Evolutionary conservation across 129 eudicot species (phyloP).

Genomic region (Solidago caesia): DNA sequence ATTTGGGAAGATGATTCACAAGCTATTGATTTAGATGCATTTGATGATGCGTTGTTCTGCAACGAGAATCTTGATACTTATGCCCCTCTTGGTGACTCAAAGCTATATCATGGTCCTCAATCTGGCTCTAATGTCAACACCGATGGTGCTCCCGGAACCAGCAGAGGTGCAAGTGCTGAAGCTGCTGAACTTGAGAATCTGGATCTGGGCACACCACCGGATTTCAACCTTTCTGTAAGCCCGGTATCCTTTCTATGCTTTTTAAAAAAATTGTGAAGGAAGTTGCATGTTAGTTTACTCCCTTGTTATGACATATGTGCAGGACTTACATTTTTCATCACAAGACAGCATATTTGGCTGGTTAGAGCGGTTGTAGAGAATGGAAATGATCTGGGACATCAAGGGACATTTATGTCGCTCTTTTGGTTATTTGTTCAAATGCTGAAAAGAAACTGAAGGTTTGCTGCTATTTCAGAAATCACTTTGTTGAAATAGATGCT

Average conservation of each 20-base stretch:
- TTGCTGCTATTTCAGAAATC: conserved; percentile 13
- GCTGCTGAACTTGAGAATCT: conserved; percentile 63
- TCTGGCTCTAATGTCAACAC: conserved; percentile 17
- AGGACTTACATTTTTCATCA: conserved; percentile 72
- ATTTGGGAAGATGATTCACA: conserved; percentile 57
- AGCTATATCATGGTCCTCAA: conserved; percentile 25
- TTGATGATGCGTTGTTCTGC: conserved; percentile 47
- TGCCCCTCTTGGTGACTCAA: conserved; percentile 28
- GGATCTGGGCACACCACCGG: conserved; percentile 76
- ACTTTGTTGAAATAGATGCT: conserved; percentile 13
- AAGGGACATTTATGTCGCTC: neutral
- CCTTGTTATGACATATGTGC: conserved; percentile 17
- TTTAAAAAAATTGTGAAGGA: neutral
- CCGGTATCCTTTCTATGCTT: conserved; percentile 5
- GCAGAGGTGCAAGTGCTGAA: conserved; percentile 31
- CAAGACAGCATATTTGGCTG: conserved; percentile 70
- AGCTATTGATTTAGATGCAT: conserved; percentile 37
- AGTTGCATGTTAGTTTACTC: neutral
- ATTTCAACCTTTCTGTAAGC: conserved; percentile 63
- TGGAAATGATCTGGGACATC: conserved; percentile 15
- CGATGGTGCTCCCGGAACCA: conserved; percentile 22
- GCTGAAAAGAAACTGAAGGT: conserved; percentile 16
- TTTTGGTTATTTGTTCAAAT: conserved; percentile 20
- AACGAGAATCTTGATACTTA: conserved; percentile 49
- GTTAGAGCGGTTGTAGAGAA: conserved; percentile 39